These are phyloP conservation scores for Colletotrichum spaethianum DNA, from an alignment of 2,329 filamentous ascomycete species.

Conservation along the genomic window DNA sequence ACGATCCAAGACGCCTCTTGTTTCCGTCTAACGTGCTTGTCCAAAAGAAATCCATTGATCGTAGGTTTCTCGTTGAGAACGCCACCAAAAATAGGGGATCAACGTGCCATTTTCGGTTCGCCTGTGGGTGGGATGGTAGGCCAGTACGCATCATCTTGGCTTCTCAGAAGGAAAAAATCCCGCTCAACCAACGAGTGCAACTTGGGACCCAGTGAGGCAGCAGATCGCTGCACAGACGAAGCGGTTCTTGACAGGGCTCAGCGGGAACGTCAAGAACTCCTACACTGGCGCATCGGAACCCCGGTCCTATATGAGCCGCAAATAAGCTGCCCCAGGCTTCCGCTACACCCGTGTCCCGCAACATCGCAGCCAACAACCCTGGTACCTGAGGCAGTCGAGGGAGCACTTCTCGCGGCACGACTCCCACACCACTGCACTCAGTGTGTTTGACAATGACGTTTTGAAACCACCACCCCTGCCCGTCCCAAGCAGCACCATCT, in stretches of 20 bases:
- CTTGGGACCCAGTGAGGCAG: conserved; percentile 11
- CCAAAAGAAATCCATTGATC: conserved; percentile 5
- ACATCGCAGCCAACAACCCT: conserved; percentile 31
- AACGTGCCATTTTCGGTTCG: neutral
- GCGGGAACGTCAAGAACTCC: conserved; percentile 33
- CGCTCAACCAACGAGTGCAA: conserved; percentile 21
- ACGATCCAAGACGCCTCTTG: conserved; percentile 13
- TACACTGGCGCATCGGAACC: conserved; percentile 21
- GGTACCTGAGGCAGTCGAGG: conserved; percentile 23
- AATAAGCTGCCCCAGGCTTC: conserved; percentile 37
- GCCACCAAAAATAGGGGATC: conserved; percentile 31
- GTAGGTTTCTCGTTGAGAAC: too few species aligned
- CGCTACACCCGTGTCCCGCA: conserved; percentile 34
- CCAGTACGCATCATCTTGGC: conserved; percentile 7
- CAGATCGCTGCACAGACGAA: conserved; percentile 40
- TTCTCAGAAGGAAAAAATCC: conserved; percentile 1
- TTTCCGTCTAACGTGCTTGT: conserved; percentile 15
- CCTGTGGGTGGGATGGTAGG: conserved; percentile 14
- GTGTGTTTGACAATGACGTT: conserved; percentile 41
- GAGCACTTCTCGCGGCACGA: conserved; percentile 37
- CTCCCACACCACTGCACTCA: conserved; percentile 40
- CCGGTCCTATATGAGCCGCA: conserved; percentile 38
- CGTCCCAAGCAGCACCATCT: conserved; percentile 32
- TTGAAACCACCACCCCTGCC: conserved; percentile 40
- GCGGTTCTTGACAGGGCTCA: conserved; percentile 25